These are phyloP conservation scores for Colletotrichum echinochloae DNA, from an alignment of 2,329 filamentous ascomycete genomes.

Conservation along the genomic window DNA sequence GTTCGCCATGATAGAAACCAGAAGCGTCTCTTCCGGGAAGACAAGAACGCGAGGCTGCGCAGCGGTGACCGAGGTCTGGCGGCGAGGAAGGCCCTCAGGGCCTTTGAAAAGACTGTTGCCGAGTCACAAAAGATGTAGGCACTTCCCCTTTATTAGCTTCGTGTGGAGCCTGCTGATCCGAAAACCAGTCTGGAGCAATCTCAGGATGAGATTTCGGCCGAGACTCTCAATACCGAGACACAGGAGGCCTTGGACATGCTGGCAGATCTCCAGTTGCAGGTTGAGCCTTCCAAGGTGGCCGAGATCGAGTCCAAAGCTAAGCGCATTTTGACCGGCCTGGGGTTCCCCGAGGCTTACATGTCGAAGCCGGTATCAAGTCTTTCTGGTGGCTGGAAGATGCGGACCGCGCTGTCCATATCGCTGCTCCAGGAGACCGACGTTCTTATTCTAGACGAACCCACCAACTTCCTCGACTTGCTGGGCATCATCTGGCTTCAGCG, in stretches of 20 bases:
- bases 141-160: background rate
- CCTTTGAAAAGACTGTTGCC: conserved; percentile 74
- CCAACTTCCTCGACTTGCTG: conserved; percentile 85
- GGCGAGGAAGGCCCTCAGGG: conserved; percentile 79
- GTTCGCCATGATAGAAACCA: conserved; percentile 73
- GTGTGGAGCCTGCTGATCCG: conserved; percentile 6
- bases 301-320: conserved; percentile 75
- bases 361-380: conserved; percentile 71
- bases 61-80: conserved; percentile 81
- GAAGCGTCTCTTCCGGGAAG: conserved; percentile 73
- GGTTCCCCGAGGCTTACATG: conserved; percentile 74
- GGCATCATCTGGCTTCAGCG: conserved; percentile 88
- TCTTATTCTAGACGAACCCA: conserved; percentile 86
- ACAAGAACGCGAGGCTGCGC: conserved; percentile 79
- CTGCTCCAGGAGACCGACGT: conserved; percentile 81
- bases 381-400: conserved; percentile 84
- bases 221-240: conserved; percentile 72
- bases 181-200: conserved; percentile 60
- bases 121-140: conserved; percentile 66
- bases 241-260: conserved; percentile 78
- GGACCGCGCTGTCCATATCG: conserved; percentile 72
- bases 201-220: conserved; percentile 67
- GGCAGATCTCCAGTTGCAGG: conserved; percentile 73
- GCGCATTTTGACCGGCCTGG: conserved; percentile 75
- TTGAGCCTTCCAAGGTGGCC: conserved; percentile 74